phyloP scores from a whole-genome alignment of 495 filamentous ascomycete species.

The Acidiella bohemica region DNA sequence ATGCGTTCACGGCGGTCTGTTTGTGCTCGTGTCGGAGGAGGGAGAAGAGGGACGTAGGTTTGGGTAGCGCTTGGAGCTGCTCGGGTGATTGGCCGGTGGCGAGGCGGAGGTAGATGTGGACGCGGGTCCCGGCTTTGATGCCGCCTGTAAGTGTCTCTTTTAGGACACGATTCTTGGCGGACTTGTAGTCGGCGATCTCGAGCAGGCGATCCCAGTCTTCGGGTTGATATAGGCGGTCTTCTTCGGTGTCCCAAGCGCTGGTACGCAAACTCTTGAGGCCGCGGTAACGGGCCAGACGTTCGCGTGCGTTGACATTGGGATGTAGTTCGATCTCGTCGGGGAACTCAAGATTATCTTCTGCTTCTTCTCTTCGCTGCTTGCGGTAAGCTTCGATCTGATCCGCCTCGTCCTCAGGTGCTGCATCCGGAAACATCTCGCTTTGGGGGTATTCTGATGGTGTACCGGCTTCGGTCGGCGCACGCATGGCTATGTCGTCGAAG shows the following conservation, averaged over 20 bases:
- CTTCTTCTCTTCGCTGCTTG: constrained; percentile 58
- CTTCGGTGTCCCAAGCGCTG: constrained; percentile 73
- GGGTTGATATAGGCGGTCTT: constrained; percentile 73
- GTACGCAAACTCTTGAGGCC: constrained; percentile 81
- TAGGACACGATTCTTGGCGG: constrained; percentile 56
- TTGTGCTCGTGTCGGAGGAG: constrained; percentile 92
- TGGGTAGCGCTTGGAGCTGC: constrained; percentile 47
- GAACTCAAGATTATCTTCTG: constrained; percentile 81
- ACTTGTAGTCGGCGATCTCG: constrained; percentile 70
- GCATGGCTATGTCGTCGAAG: constrained; percentile 31
- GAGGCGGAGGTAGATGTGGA: constrained; percentile 58
- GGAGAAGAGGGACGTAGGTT: constrained; percentile 55
- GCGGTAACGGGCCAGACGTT: constrained; percentile 71
- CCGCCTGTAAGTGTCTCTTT: constrained; percentile 77
- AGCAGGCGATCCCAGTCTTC: constrained; percentile 80
- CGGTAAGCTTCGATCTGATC: constrained; percentile 67
- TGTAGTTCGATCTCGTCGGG: constrained; percentile 94
- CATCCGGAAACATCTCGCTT: constrained; percentile 84
- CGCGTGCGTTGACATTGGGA: constrained; percentile 71
- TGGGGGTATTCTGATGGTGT: constrained; percentile 69
- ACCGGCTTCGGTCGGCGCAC: constrained; percentile 61
- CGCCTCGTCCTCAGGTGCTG: constrained; percentile 73
- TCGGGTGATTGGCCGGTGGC: constrained; percentile 22
- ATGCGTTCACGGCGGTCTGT: constrained; percentile 71
- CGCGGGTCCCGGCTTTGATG: constrained; percentile 66